Conservation (phyloP, 192 early-diverging fungal genomes). For the Funneliformis mosseae region DNA sequence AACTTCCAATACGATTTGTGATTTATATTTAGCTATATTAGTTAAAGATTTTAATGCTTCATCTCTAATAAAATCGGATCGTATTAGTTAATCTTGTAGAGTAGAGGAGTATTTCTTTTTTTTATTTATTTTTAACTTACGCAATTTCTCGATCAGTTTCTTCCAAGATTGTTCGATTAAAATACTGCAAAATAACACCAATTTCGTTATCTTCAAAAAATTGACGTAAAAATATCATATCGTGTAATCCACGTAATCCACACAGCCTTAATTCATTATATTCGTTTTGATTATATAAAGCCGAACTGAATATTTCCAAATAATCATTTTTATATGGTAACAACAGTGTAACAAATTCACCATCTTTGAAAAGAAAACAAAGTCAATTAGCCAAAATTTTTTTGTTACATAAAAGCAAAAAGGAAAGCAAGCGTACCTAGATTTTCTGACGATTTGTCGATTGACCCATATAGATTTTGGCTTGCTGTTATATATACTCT, state of each 20-base stretch:
- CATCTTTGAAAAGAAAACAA: slow-evolving; percentile 40
- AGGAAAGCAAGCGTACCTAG: too few species aligned
- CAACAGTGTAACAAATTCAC: slow-evolving; percentile 63
- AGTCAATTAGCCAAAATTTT: background rate
- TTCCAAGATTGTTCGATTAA: slow-evolving; percentile 52
- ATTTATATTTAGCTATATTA: slow-evolving; percentile 47
- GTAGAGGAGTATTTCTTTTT: background rate
- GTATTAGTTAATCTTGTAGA: background rate
- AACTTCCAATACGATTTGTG: slow-evolving; percentile 47
- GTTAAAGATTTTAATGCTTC: slow-evolving; percentile 54
- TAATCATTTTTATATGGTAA: slow-evolving; percentile 75
- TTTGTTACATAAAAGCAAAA: background rate
- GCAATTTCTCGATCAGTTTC: slow-evolving; percentile 54
- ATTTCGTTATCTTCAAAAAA: slow-evolving; percentile 65
- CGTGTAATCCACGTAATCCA: slow-evolving; percentile 72
- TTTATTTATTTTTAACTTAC: slow-evolving; percentile 28
- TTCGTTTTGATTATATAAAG: slow-evolving; percentile 70
- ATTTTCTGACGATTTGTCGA: slow-evolving; percentile 38
- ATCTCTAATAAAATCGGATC: slow-evolving; percentile 32
- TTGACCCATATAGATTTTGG: slow-evolving; percentile 58
- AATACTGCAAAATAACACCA: slow-evolving; percentile 52
- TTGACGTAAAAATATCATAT: slow-evolving; percentile 58
- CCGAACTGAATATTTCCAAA: slow-evolving; percentile 70
- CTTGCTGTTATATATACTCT: slow-evolving; percentile 74
- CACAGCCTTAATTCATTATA: slow-evolving; percentile 72